Base-by-base conservation (phyloP, 1,284 basidiomycete species). In the Polyporus tsugae region DNA sequence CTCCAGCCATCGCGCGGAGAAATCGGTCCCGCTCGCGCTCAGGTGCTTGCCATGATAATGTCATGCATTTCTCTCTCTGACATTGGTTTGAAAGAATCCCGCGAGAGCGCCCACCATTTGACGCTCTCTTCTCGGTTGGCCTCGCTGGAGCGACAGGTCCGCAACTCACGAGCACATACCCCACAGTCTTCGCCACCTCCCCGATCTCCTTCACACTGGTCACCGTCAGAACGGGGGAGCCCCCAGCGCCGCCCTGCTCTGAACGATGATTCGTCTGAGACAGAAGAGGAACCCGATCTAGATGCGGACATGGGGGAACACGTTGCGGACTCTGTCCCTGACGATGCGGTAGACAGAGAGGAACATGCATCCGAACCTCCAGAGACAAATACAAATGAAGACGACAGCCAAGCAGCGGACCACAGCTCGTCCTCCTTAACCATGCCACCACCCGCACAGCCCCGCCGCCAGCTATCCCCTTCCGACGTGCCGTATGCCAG, bases 151-250 rank as follows among this genome's bases (percentile, higher is more conserved):
- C 53, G 29, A 35, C 36, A 29, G 52, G 15, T 6, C 2, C n/a
- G 17, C 29, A 64, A 5, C 10, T 49, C 61, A 4, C 35, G 60
- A 33, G n/a, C 42, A 25, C n/a, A 9, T n/a, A 67, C 59, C n/a
- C 59, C 58, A n/a, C 66, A 44, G 15, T 25, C 44, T 17, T 67
- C 65, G 39, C 58, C 64, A 11, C 35, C 35, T 35, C 65, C 65
- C 5, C 42, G 61, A n/a, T 65, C 72, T 2, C 72, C 72, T 11
- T 71, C 72, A 19, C 41, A 69, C 10, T 73, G 72, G 72, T 71
- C 72, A 2, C 69, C 72, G 1, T 73, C 72, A 1, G 49, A 60
- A 17, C 22, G 38, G 10, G 72, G 65, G 17, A 70, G 66, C 41
- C 61, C 69, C 4, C 38, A 19, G 11, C 38, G 7, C 22, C n/a